phyloP scores from a whole-genome alignment of 2,329 filamentous ascomycete species.

The Cytospora leucostoma region DNA sequence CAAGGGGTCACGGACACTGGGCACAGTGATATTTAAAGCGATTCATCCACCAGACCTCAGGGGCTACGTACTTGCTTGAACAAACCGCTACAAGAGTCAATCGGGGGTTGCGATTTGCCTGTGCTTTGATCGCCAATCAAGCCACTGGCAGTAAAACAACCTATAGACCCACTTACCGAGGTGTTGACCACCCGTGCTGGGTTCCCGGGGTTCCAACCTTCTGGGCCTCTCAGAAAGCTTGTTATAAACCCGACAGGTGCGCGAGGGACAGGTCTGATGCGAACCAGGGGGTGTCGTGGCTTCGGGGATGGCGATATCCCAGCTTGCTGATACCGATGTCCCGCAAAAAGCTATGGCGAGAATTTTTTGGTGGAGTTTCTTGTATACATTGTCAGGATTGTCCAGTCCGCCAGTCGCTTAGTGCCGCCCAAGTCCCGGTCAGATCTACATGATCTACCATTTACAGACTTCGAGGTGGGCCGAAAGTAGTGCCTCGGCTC shows the following conservation, averaged over 20 bases:
- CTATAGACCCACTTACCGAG: constrained; percentile 24
- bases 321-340: background rate
- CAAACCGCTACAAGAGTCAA: background rate
- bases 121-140: background rate
- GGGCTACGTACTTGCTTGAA: background rate
- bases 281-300: constrained; percentile 1
- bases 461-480: no score
- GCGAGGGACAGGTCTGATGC: constrained; percentile 5
- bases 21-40: constrained; percentile 18
- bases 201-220: constrained; percentile 21
- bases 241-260: background rate
- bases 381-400: background rate
- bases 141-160: background rate
- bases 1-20: constrained; percentile 8
- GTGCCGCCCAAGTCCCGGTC: background rate
- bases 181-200: background rate
- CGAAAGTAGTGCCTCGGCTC: constrained; percentile 20
- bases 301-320: constrained; percentile 21
- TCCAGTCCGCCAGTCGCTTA: background rate
- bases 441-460: background rate
- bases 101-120: background rate
- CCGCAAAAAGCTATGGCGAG: constrained; percentile 14
- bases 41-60: background rate
- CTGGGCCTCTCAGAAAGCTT: background rate
- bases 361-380: constrained; percentile 17